phyloP scores from a whole-genome alignment of 2,329 filamentous ascomycete genomes.

The Lachnellula hyalina region DNA sequence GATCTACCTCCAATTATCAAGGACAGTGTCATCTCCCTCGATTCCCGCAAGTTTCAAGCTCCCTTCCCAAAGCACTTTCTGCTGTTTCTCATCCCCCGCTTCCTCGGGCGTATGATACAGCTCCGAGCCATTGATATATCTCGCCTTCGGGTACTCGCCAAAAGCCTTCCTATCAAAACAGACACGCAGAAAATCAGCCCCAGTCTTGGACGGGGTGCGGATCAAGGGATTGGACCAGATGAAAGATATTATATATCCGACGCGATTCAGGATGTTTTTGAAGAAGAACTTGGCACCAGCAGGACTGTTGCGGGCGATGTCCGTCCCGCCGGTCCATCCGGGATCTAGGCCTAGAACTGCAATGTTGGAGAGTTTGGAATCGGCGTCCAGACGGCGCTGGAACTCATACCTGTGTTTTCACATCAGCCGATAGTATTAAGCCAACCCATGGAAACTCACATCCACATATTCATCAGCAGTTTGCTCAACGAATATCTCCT shows the following conservation, averaged over 20 bases:
- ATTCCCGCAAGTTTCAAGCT: slow-evolving; percentile 22
- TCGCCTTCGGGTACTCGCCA: slow-evolving; percentile 19
- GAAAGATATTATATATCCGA: slow-evolving; percentile 16
- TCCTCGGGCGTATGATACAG: slow-evolving; percentile 28
- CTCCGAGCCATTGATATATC: slow-evolving; percentile 34
- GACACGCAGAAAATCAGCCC: slow-evolving; percentile 31
- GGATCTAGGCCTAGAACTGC: slow-evolving; percentile 36
- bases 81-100: slow-evolving; percentile 30
- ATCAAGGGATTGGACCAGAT: slow-evolving; percentile 31
- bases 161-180: slow-evolving; percentile 27
- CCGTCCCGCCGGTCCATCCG: slow-evolving; percentile 33
- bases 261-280: slow-evolving; percentile 18
- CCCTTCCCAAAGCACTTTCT: slow-evolving; percentile 32
- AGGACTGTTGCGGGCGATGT: slow-evolving; percentile 18
- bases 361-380: slow-evolving; percentile 31
- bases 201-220: slow-evolving; percentile 33
- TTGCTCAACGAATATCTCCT: slow-evolving; percentile 15
- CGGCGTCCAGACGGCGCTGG: slow-evolving; percentile 12
- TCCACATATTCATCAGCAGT: slow-evolving; percentile 11
- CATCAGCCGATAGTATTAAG: neutral
- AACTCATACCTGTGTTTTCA: slow-evolving; percentile 14
- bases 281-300: slow-evolving; percentile 21
- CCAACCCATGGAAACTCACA: neutral
- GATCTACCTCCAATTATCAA: slow-evolving; percentile 12
- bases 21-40: slow-evolving; percentile 6